Conservation (phyloP, 192 early-diverging fungal genomes). For the Coemansia sp. region DNA sequence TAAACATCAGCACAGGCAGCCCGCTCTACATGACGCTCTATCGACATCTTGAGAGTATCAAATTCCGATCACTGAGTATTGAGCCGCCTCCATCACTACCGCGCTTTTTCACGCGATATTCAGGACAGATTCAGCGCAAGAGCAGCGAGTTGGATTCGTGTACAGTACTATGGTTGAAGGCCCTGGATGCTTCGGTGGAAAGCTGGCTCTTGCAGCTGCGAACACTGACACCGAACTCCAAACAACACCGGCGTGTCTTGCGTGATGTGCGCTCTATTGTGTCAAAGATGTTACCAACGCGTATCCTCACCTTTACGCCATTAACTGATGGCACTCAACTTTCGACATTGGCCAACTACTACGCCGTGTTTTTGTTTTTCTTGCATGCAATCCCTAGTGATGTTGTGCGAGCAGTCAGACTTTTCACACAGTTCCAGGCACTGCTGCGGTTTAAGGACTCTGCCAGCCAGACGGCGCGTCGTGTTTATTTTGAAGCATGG, state of each 20-base stretch:
- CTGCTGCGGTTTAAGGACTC: conserved; percentile 50
- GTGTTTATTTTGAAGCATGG: conserved; percentile 56
- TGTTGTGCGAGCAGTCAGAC: conserved; percentile 35
- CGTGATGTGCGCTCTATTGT: conserved; percentile 37
- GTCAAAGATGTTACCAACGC: conserved; percentile 53
- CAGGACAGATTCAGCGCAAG: conserved; percentile 8
- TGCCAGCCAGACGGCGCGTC: conserved; percentile 30
- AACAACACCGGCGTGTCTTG: conserved; percentile 14
- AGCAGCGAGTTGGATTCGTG: conserved; percentile 32
- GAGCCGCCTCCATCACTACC: conserved; percentile 51
- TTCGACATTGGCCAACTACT: conserved; percentile 51
- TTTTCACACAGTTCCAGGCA: conserved; percentile 44
- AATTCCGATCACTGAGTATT: conserved; percentile 41
- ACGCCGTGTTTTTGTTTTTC: conserved; percentile 51
- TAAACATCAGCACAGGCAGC: conserved; percentile 11
- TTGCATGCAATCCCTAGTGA: conserved; percentile 47
- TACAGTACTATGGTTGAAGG: conserved; percentile 40
- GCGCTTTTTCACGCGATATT: conserved; percentile 51
- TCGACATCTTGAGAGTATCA: conserved; percentile 29
- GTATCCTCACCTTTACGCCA: conserved; percentile 38
- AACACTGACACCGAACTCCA: conserved; percentile 6
- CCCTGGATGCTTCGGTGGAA: conserved; percentile 24
- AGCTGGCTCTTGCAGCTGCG: conserved; percentile 23
- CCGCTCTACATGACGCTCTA: conserved; percentile 36
- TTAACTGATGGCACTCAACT: conserved; percentile 17